Evolutionary conservation across 495 filamentous ascomycete species (phyloP), one percentile per base, ranked within the genome.

Genomic region (Penicillium goetzii): DNA sequence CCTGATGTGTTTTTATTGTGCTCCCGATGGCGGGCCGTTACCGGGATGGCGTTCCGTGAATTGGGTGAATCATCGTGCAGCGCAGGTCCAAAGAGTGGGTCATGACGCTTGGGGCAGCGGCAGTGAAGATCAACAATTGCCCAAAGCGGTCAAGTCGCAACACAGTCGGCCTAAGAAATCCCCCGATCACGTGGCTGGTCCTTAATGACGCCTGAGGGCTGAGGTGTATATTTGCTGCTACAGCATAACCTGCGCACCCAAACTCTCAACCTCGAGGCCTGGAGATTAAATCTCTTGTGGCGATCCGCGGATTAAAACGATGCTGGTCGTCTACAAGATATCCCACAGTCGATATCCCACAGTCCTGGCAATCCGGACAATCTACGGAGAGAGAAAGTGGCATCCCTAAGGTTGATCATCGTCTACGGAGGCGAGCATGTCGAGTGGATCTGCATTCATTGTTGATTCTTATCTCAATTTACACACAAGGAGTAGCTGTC

Each of bases 21-120:
- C n/a, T 58, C 9, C 59, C 64, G 64, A 41, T 47, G 34, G 43
- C 67, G 64, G 64, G n/a, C 63, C 64, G 61, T 30, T 60, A 61
- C 61, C 67, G 64, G 67, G 50, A 60, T 55, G 19, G 43, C 43
- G 32, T 11, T 19, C 2, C n/a, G 52, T 47, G 14, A n/a, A 23
- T 5, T 43, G 28, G n/a, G 43, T 28, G 45, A 30, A 26, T 15
- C 25, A 51, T 25, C 45, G 14, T 21, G 41, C n/a, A 4, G 8
- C 3, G 0, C n/a, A 21, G 6, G 17, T 21, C 5, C n/a, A 19
- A 21, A 2, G 26, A 15, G 45, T 49, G 45, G 45, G 23, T 26
- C 45, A 2, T 4, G 23, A 8, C 17, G 17, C 17, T 14, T 23
- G 19, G 19, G 19, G 19, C 41, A 15, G 41, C 12, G n/a, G 41